These are phyloP conservation scores for Cyclotella cryptica DNA, from an alignment of 108 stramenopile species.

Conservation along the genomic window DNA sequence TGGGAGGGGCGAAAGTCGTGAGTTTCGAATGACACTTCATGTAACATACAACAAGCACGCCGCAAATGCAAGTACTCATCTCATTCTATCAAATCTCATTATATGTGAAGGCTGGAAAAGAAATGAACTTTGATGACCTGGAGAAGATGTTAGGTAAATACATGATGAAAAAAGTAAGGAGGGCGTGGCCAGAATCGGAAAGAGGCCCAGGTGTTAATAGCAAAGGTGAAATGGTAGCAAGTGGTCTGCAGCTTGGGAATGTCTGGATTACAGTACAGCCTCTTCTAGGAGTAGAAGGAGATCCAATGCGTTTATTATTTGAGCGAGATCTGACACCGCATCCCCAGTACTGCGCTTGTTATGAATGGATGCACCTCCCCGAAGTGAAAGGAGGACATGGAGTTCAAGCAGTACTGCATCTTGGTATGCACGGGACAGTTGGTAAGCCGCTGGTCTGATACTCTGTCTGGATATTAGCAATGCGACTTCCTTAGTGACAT, in stretches of 20 bases:
- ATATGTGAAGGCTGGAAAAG: neutral
- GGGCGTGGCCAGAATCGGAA: constrained; percentile 71
- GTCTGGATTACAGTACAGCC: constrained; percentile 86
- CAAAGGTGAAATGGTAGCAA: constrained; percentile 76
- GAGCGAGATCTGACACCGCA: constrained; percentile 89
- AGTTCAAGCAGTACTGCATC: constrained; percentile 79
- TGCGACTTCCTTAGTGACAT: neutral
- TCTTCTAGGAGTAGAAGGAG: constrained; percentile 86
- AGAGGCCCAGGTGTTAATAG: constrained; percentile 67
- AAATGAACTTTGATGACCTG: constrained; percentile 62
- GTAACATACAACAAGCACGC: no score
- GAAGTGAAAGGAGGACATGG: constrained; percentile 59
- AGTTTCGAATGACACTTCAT: no score
- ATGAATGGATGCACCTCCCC: constrained; percentile 71
- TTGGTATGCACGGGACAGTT: constrained; percentile 84
- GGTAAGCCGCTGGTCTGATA: constrained; percentile 1
- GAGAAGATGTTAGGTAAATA: constrained; percentile 75
- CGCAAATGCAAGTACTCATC: no score
- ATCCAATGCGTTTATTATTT: constrained; percentile 89
- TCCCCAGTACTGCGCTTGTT: constrained; percentile 87
- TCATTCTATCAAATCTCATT: no score
- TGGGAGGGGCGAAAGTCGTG: constrained; percentile 68
- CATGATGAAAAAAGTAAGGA: constrained; percentile 79
- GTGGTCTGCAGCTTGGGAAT: constrained; percentile 85
- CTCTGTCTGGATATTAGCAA: neutral